Conservation (phyloP, 2,329 filamentous ascomycete genomes). For the Botryotinia convoluta region DNA sequence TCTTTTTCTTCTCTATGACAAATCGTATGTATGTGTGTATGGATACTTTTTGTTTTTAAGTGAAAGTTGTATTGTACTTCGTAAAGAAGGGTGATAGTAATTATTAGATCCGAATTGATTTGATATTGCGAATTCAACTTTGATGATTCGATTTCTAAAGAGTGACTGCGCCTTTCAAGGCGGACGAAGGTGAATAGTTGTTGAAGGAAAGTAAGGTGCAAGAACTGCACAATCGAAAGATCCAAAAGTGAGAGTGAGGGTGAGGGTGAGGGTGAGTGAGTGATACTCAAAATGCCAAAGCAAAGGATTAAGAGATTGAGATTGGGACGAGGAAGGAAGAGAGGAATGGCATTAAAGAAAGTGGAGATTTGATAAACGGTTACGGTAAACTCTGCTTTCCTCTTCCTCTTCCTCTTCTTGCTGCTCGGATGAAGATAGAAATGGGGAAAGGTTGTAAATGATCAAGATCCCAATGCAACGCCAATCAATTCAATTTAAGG, state of each 20-base stretch:
- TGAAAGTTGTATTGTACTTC: background rate
- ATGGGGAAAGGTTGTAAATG: background rate
- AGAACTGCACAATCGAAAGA: conserved; percentile 1
- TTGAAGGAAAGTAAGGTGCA: conserved; percentile 17
- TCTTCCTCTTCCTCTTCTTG: background rate
- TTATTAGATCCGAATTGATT: background rate
- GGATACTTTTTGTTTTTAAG: background rate
- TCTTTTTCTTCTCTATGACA: background rate
- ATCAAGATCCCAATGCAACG: background rate
- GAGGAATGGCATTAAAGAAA: background rate
- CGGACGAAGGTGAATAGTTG: background rate
- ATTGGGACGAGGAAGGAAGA: background rate
- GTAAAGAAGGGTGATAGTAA: background rate
- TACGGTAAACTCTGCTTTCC: background rate
- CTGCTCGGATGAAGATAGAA: background rate
- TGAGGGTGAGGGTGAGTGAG: background rate
- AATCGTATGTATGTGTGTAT: background rate
- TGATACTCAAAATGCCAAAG: background rate
- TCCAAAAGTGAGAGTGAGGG: background rate
- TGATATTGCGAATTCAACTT: conserved; percentile 5
- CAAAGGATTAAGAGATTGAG: background rate
- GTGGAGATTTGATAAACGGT: background rate
- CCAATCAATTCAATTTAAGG: background rate
- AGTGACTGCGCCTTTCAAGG: background rate
- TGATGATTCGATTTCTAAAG: background rate